Base-by-base conservation (phyloP, 768 basidiomycete genomes). In the Termitomyces sp. region DNA sequence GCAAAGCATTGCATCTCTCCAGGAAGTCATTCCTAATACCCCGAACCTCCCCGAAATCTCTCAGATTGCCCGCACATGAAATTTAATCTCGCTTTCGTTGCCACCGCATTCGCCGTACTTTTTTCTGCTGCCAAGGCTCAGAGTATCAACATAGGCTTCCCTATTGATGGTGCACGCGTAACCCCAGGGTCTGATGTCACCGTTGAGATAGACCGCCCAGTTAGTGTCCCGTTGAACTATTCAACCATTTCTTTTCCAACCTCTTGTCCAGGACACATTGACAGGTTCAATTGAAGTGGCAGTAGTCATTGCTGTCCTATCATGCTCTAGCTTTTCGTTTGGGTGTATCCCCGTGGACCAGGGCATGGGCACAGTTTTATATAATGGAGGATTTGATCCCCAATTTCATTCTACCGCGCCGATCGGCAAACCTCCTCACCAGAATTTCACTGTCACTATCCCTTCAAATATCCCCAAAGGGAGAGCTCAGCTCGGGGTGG, bases 121-220 rank as follows among this genome's bases (percentile, higher is more conserved):
- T 64, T 78, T 23, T 63, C 68, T 31, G 60, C 63, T 21, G 71
- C 68, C 35, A 63, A 76, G 40, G 80, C 77, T 4, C 83, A 84
- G 57, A 54, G 54, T 10, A 70, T 68, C 8, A 26, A 10, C 15
- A 78, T 85, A 35, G 75, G 75, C 6, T 64, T 64, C 21, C 82
- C 83, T 5, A 59, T 67, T 3, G 61, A 66, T 5, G 72, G 70
- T 6, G 53, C 70, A 7, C 52, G 62, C 8, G 70, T 82, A 9
- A 53, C 38, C 6, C 61, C 75, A 30, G 81, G 82, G 4, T 63
- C 58, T 5, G 62, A 62, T 12, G 41, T 83, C 28, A 73, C 66
- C 4, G 75, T 83, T 6, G 75, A 80, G 57, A 63, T 84, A 10
- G 76, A 78, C 55, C 71, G 73, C 52, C 79, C 80, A 3, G 81